phyloP scores from a whole-genome alignment of 371 early-diverging fungal genomes.

The Lichtheimia hyalospora region DNA sequence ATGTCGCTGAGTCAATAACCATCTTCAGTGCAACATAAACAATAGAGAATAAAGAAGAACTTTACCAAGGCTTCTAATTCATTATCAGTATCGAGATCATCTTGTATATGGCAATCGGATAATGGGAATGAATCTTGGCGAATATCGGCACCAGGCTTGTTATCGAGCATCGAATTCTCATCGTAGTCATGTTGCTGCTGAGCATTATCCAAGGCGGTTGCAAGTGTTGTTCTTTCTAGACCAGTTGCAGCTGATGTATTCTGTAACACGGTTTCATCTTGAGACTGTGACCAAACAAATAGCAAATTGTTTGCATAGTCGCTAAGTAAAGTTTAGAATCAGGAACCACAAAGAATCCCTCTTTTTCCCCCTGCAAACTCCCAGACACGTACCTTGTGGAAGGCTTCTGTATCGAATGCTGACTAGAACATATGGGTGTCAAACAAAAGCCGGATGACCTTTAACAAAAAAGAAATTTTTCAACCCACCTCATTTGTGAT shows the following conservation, averaged over 20 bases:
- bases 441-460: background rate
- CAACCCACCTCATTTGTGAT: background rate
- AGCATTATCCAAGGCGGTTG: too few species aligned
- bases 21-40: background rate
- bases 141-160: too few species aligned
- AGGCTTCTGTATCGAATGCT: slow-evolving; percentile 6
- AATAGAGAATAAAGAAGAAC: background rate
- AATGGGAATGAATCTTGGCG: too few species aligned
- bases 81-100: slow-evolving; percentile 20
- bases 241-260: slow-evolving; percentile 2
- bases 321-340: slow-evolving; percentile 48
- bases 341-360: slow-evolving; percentile 13
- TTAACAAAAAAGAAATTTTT: background rate
- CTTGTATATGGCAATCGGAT: background rate
- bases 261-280: slow-evolving; percentile 34
- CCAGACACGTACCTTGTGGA: background rate
- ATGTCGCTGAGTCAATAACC: background rate
- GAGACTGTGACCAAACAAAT: slow-evolving; percentile 44
- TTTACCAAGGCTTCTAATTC: slow-evolving; percentile 47
- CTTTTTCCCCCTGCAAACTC: background rate
- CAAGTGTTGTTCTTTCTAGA: background rate
- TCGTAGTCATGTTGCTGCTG: slow-evolving; percentile 1
- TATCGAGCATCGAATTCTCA: slow-evolving; percentile 1
- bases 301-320: slow-evolving; percentile 32
- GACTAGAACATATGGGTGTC: slow-evolving; percentile 9